Percentiles rank a stretch among this genome's conserved stretches.
Conservation (phyloP, 441 rosid species). For the Daphne laureola region DNA sequence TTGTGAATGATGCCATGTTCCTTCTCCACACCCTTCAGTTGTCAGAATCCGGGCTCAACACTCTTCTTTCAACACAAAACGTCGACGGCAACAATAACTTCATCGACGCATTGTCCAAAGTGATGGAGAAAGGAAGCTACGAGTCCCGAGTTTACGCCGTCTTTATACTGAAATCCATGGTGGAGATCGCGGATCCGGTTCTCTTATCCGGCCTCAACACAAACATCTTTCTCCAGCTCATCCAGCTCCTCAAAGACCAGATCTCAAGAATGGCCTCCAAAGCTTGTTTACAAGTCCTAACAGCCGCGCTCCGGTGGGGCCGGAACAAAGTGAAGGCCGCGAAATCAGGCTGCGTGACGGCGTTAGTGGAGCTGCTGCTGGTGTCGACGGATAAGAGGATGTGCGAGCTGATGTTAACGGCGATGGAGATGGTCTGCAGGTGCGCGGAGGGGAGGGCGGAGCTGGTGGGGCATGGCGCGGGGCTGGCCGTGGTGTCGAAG, state of each 20-base stretch:
- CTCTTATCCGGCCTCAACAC: constrained; percentile 32
- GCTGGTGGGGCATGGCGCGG: constrained; percentile 61
- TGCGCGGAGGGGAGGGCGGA: constrained; percentile 84
- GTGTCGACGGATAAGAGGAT: constrained; percentile 43
- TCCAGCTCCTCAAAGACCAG: constrained; percentile 46
- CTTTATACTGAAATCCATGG: constrained; percentile 43
- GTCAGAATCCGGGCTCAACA: constrained; percentile 52
- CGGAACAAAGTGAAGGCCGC: constrained; percentile 58
- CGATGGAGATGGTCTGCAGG: constrained; percentile 48
- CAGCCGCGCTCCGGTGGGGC: constrained; percentile 48
- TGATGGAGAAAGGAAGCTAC: constrained; percentile 53
- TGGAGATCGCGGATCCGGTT: constrained; percentile 55
- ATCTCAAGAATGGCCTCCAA: constrained; percentile 63
- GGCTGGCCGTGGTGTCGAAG: constrained; percentile 70
- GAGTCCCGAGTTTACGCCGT: constrained; percentile 75
- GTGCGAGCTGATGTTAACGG: constrained; percentile 51
- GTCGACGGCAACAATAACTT: no score
- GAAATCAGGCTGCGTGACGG: constrained; percentile 44
- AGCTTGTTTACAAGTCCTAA: constrained; percentile 46
- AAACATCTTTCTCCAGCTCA: constrained; percentile 37
- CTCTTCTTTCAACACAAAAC: constrained; percentile 28
- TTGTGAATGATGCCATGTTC: constrained; percentile 56
- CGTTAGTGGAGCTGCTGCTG: constrained; percentile 55
- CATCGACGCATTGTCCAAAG: constrained; percentile 36
- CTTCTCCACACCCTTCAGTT: constrained; percentile 46